Base-by-base conservation (phyloP, 1,284 basidiomycete genomes). In the Malassezia obtusa region DNA sequence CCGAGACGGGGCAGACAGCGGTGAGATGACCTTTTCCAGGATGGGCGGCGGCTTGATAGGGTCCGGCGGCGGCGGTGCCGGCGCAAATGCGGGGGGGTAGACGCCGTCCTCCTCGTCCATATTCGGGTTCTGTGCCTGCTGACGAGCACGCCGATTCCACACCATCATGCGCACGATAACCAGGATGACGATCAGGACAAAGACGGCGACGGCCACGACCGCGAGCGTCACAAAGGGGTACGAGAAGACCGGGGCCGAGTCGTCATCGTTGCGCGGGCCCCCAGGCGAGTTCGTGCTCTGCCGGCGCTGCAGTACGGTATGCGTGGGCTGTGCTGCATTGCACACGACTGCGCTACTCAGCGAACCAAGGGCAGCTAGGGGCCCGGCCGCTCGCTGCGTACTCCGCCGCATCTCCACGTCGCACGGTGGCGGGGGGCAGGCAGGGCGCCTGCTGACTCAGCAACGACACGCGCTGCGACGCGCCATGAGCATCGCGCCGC, bases 401-500 rank as follows among this genome's bases (percentile, higher is more conserved):
- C n/a, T n/a, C n/a, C n/a, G n/a, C n/a, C n/a, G n/a, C n/a, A n/a
- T n/a, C n/a, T n/a, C n/a, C n/a, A n/a, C n/a, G n/a, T n/a, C n/a
- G n/a, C n/a, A n/a, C n/a, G n/a, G n/a, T n/a, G n/a, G n/a, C n/a
- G n/a, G n/a, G n/a, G n/a, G n/a, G n/a, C 14, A 40, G 38, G 37
- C 10, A 39, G 19, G 17, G n/a, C n/a, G n/a, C n/a, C 21, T 12
- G 38, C 38, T 40, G 38, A 40, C 6, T 40, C 38, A 40, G 38
- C 38, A 6, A 14, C 38, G 6, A 1, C 38, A 26, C 38, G 26
- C 38, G 38, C 22, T 14, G 21, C 38, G 38, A n/a, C 21, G 26
- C 38, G 38, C 21, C 21, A 40, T 40, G 38, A 40, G 40, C 24
- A 71, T 71, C 30, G 50, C 50, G 30, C 60, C 67, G 8, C 63